Percentiles rank a stretch among this genome's conserved stretches.
Conservation (phyloP, 164 flowering plant genomes). For the Aristolochia contorta region DNA sequence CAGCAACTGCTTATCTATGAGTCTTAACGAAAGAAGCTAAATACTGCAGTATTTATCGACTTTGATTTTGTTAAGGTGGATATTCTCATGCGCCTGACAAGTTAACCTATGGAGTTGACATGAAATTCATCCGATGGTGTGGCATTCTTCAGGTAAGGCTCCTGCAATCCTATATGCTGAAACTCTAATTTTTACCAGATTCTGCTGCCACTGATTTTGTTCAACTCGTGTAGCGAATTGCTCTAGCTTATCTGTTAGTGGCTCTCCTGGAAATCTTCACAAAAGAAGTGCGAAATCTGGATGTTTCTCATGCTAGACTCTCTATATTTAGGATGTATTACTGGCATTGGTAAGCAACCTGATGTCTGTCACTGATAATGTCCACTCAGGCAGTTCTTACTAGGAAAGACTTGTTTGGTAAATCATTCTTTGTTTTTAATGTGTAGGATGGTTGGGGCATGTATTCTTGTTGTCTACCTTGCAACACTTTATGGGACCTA, state of each 20-base stretch:
- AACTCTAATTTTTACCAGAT: no score
- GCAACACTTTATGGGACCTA: conserved; percentile 57
- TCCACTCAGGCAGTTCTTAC: no score
- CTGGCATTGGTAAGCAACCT: conserved; percentile 64
- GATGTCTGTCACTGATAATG: background rate
- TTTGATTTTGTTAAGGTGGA: conserved; percentile 41
- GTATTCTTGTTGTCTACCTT: conserved; percentile 47
- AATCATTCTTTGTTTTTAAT: background rate
- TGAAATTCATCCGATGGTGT: conserved; percentile 64
- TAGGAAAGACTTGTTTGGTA: no score
- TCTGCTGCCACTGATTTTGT: background rate
- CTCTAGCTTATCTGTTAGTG: conserved; percentile 66
- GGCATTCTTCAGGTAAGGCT: conserved; percentile 82
- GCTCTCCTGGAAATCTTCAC: conserved; percentile 56
- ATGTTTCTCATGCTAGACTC: conserved; percentile 21
- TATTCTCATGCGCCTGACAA: conserved; percentile 82
- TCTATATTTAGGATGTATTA: conserved; percentile 47
- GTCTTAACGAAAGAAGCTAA: no score
- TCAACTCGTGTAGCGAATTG: conserved; percentile 58
- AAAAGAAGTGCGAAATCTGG: conserved; percentile 21
- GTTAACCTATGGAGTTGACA: conserved; percentile 76
- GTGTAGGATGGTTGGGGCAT: conserved; percentile 56
- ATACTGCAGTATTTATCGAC: background rate
- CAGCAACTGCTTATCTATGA: no score
- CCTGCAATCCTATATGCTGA: background rate